Percentiles rank a stretch among this genome's conserved stretches.
These are phyloP conservation scores for Gonapodya sp. DNA, from an alignment of 192 early-diverging fungal genomes.

Conservation along the genomic window DNA sequence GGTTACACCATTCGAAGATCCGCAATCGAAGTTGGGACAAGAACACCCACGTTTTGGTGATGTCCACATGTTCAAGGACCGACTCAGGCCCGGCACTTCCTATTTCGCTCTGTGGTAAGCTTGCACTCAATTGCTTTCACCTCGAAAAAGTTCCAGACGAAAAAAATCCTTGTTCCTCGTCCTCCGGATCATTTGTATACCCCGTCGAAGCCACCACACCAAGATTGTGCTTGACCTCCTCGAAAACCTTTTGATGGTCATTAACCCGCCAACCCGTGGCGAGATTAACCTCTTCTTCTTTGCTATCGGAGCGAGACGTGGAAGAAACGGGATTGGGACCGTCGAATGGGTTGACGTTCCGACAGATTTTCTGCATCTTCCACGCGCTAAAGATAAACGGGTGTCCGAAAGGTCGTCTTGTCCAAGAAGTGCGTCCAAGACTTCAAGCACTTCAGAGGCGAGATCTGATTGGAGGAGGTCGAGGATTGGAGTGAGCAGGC, in stretches of 20 bases:
- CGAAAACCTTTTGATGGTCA: neutral
- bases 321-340: neutral
- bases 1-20: neutral
- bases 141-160: neutral
- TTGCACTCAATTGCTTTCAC: neutral
- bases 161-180: neutral
- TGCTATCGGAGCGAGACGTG: neutral
- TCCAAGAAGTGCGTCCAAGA: constrained; percentile 42
- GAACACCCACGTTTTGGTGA: neutral
- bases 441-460: constrained; percentile 56
- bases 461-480: constrained; percentile 51
- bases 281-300: neutral
- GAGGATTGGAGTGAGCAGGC: constrained; percentile 58
- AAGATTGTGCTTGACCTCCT: neutral
- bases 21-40: too few species aligned
- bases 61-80: neutral
- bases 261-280: neutral
- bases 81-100: neutral
- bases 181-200: neutral
- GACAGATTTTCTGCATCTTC: neutral
- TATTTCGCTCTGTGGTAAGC: neutral
- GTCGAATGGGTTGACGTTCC: neutral
- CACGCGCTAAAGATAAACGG: neutral
- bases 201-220: neutral
- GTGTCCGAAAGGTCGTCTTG: neutral